A percentile compares a stretch with the other conserved stretches of the same genome.
phyloP scores from a whole-genome alignment of 441 rosid species.

The Flueggea neowawraea region DNA sequence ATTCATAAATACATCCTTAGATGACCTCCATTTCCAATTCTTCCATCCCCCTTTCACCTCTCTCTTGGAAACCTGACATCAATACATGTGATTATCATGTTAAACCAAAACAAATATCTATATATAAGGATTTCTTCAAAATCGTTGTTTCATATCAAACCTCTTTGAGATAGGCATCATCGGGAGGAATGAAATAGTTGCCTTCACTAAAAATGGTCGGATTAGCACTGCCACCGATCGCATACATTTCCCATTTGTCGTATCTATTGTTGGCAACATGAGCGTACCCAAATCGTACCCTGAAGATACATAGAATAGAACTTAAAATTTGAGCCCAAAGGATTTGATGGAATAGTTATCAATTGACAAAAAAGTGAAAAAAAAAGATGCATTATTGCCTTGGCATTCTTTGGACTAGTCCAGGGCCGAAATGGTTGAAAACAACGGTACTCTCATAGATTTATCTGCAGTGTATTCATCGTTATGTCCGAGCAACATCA shows the following conservation, averaged over 20 bases:
- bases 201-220: slow-evolving; percentile 80
- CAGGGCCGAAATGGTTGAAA: slow-evolving; percentile 65
- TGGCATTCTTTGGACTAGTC: slow-evolving; percentile 81
- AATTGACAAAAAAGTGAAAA: neutral
- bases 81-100: no score
- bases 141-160: no score
- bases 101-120: no score
- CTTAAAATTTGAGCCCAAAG: neutral
- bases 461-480: slow-evolving; percentile 31
- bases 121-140: no score
- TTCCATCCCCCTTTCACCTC: no score
- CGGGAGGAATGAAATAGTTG: no score
- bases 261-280: slow-evolving; percentile 93
- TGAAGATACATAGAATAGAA: slow-evolving; percentile 20
- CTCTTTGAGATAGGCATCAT: no score
- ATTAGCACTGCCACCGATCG: slow-evolving; percentile 85
- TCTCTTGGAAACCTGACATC: no score
- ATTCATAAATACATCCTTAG: slow-evolving; percentile 32
- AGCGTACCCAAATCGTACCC: slow-evolving; percentile 88
- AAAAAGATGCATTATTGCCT: slow-evolving; percentile 38
- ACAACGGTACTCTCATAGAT: slow-evolving; percentile 69
- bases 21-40: no score
- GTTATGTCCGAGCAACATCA: no score
- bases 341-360: no score
- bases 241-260: slow-evolving; percentile 95